Conservation (phyloP, 306 rosid genomes). For the Hippophae gyantsensis region DNA sequence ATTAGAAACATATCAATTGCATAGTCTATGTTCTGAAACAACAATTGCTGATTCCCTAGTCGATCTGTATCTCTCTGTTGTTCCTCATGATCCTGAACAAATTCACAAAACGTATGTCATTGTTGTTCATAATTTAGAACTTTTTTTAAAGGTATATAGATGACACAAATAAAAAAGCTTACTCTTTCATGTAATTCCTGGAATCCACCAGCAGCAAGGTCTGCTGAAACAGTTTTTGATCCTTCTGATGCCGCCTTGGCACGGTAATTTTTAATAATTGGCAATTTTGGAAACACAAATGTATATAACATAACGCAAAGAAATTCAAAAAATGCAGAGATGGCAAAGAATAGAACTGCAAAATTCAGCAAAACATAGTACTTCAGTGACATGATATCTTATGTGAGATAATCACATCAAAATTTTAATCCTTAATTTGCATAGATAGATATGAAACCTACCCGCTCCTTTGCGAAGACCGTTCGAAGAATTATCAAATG, state of each 20-base stretch:
- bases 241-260: constrained; percentile 83
- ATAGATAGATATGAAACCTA: no score
- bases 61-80: constrained; percentile 29
- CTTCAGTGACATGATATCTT: no score
- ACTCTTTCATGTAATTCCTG: constrained; percentile 27
- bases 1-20: constrained; percentile 57
- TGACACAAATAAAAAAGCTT: neutral
- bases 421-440: no score
- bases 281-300: constrained; percentile 53
- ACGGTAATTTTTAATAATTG: constrained; percentile 73
- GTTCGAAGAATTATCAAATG: no score
- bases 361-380: constrained; percentile 6
- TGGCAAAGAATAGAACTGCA: constrained; percentile 73
- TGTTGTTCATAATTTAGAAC: neutral
- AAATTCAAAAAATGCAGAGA: constrained; percentile 60
- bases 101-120: constrained; percentile 6
- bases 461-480: no score
- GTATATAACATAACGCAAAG: constrained; percentile 66
- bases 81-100: constrained; percentile 30
- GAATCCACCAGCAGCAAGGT: constrained; percentile 80
- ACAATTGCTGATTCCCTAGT: constrained; percentile 50
- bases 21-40: constrained; percentile 63
- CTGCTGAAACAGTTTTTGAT: constrained; percentile 74
- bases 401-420: no score
- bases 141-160: neutral